Percentiles rank a stretch among this genome's conserved stretches.
Conservation (phyloP, 371 early-diverging fungal species). For the Synchytrium microbalum region DNA sequence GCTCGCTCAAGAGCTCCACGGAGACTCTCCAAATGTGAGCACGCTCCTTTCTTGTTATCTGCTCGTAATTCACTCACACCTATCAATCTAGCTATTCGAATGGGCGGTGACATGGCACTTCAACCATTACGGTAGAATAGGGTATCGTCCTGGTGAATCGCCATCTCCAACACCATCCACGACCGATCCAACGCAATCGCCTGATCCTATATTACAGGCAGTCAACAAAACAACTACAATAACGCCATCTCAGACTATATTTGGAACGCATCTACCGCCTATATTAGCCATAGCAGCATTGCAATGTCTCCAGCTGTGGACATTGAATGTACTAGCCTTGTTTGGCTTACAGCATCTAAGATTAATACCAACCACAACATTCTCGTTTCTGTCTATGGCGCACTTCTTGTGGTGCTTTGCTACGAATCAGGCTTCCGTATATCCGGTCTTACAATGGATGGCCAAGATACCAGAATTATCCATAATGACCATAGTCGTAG, state of each 20-base stretch:
- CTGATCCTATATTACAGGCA: no score
- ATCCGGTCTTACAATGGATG: background rate
- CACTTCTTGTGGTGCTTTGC: background rate
- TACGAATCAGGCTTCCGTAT: background rate
- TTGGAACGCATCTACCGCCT: no score
- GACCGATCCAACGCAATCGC: no score
- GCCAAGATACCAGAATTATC: background rate
- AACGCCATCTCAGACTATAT: no score
- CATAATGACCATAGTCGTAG: background rate
- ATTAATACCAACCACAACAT: background rate
- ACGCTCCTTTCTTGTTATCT: no score
- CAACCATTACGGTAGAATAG: slow-evolving; percentile 2
- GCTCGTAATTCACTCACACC: no score
- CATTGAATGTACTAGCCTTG: slow-evolving; percentile 1
- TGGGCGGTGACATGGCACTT: background rate
- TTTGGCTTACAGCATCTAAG: background rate
- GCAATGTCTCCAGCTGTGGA: background rate
- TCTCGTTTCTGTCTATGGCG: background rate
- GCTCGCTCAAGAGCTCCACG: background rate
- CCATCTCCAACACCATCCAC: slow-evolving; percentile 5
- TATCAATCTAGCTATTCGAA: background rate
- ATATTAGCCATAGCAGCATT: background rate
- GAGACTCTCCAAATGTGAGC: no score
- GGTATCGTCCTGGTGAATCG: background rate
- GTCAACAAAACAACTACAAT: no score